These are phyloP conservation scores for Auricularia heimuer DNA, from an alignment of 768 basidiomycete species.

Conservation along the genomic window DNA sequence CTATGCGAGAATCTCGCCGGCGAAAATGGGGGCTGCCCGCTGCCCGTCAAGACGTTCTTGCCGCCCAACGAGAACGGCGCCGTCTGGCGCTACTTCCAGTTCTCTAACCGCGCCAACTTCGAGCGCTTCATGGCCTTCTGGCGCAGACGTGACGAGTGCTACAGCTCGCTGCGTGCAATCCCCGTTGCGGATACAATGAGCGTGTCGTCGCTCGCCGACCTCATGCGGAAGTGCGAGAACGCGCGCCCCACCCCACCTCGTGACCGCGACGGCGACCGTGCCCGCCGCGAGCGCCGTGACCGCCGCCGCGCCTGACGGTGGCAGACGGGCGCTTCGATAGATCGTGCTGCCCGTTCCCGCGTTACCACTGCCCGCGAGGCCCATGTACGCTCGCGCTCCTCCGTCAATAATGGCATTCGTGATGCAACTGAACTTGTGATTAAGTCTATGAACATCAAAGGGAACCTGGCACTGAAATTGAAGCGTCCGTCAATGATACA, in stretches of 20 bases:
- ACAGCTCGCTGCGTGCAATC: background rate
- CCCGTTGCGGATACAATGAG: background rate
- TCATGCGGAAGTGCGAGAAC: too few species aligned
- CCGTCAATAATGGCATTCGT: background rate
- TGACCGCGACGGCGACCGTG: background rate
- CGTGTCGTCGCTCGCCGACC: background rate
- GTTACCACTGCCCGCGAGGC: background rate
- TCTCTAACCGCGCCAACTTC: background rate
- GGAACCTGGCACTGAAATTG: background rate
- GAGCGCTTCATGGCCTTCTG: background rate
- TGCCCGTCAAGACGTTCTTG: background rate
- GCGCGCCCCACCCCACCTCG: background rate
- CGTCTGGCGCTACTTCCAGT: background rate
- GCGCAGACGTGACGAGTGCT: background rate
- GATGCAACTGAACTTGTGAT: background rate
- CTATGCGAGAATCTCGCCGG: background rate
- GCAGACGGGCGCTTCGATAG: background rate
- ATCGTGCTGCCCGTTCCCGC: background rate
- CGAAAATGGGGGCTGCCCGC: background rate
- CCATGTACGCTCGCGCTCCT: background rate
- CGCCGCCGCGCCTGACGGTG: background rate
- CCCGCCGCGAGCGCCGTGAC: too few species aligned
- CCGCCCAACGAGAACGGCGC: background rate
- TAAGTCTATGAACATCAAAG: background rate
- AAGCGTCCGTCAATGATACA: background rate